Evolutionary conservation across 371 early-diverging fungal genomes (phyloP), one percentile per base, ranked within the genome.

Genomic region (Chytridium lagenaria): DNA sequence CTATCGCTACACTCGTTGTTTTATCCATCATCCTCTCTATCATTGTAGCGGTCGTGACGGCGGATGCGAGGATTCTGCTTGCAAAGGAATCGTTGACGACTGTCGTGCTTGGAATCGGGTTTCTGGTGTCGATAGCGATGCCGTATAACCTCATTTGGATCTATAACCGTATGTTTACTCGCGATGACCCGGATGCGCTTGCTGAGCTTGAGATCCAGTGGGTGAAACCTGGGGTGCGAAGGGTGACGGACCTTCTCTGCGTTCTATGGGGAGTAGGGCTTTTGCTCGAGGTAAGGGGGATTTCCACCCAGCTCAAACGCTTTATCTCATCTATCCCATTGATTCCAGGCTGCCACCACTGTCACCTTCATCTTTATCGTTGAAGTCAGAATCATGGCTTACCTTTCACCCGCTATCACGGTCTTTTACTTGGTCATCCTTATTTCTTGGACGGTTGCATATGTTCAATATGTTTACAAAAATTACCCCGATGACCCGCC

Each of bases 81-180:
- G 37, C 67, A 3, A 74, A 74, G 67, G 75, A 74, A 34, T 74
- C 75, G 12, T 49, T 69, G 37, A 38, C 23, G n/a, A 51, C 75
- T 28, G 26, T 61, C 22, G 10, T 57, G 1, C 28, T 74, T 2
- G 75, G 64, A 12, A 28, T 70, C 26, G 12, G 37, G 1, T 74
- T 74, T 64, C 33, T 50, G 19, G 65, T 28, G 3, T 65, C 66
- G 15, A 15, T 57, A 3, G 59, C 10, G 23, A 37, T 16, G 34
- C 15, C 39, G 30, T 40, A 65, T 30, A 74, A 74, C 44, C 50
- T 74, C 26, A 74, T 70, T 30, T 69, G 69, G 75, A 19, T 37
- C 3, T 73, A 73, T 51, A 73, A 69, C 51, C 52, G 69, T 19
- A 28, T 36, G 22, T 61, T 23, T 10, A 22, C 69, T 40, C 37